Conservation (phyloP, 2,329 filamentous ascomycete species). For the Penicillium sp. region DNA sequence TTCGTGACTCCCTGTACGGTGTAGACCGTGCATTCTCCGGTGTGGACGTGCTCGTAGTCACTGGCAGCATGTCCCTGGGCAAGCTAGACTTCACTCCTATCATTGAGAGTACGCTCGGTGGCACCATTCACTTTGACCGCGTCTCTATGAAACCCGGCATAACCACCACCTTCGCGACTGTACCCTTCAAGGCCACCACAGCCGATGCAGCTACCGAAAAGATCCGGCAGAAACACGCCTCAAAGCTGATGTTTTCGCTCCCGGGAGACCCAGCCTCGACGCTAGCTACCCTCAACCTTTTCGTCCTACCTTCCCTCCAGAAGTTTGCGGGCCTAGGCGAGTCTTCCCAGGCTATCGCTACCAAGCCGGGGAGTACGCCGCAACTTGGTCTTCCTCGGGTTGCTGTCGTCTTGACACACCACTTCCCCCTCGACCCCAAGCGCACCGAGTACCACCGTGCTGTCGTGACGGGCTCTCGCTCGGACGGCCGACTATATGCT, state of each 20-base stretch:
- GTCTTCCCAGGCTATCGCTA: background rate
- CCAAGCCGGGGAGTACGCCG: slow-evolving; percentile 33
- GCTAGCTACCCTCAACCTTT: slow-evolving; percentile 83
- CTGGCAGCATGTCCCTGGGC: slow-evolving; percentile 68
- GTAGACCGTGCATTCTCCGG: background rate
- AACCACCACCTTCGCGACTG: slow-evolving; percentile 87
- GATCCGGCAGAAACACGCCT: slow-evolving; percentile 45
- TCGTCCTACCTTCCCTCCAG: slow-evolving; percentile 78
- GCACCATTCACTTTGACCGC: slow-evolving; percentile 87
- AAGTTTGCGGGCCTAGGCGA: slow-evolving; percentile 57
- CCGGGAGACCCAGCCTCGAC: slow-evolving; percentile 89
- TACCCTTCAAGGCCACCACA: slow-evolving; percentile 48
- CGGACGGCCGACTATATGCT: slow-evolving; percentile 60
- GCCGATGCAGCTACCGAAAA: background rate
- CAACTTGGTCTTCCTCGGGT: slow-evolving; percentile 63
- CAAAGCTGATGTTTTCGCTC: slow-evolving; percentile 71
- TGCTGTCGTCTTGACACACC: slow-evolving; percentile 60
- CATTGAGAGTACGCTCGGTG: slow-evolving; percentile 70
- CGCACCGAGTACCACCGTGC: slow-evolving; percentile 81
- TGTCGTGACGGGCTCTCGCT: slow-evolving; percentile 52
- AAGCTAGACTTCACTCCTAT: slow-evolving; percentile 93
- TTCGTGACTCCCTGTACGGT: slow-evolving; percentile 44
- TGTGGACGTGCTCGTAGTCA: slow-evolving; percentile 38
- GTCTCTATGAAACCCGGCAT: slow-evolving; percentile 97
- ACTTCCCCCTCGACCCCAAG: slow-evolving; percentile 60